Evolutionary conservation across 2,329 filamentous ascomycete species (phyloP), one percentile per base, ranked within the genome.

Genomic region (Albifimbria verrucaria): DNA sequence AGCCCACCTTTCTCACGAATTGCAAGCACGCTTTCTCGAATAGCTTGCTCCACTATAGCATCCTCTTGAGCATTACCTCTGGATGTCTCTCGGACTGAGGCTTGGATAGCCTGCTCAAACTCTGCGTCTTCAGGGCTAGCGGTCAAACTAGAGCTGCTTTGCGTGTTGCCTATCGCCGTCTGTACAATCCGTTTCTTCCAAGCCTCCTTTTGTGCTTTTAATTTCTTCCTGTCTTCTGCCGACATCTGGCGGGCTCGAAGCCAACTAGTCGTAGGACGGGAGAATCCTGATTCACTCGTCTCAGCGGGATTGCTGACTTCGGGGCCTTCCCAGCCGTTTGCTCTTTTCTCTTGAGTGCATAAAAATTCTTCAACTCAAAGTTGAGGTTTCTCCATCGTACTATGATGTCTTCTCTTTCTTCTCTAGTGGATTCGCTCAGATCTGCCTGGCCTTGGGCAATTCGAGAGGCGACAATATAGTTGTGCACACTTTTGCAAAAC

Each of bases 381-480:
- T 83, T 79, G 48, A 82, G 64, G 5, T 74, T 73, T n/a, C 83
- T 76, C 87, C 88, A 95, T 7, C 82, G 77, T 39, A 72, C 69
- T 36, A 92, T 66, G 20, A 93, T 83, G 52, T 87, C 83, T 2
- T 76, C 73, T 39, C 80, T 78, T 68, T 93, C 88, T 55, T 82
- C 79, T 0, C 67, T 65, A 0, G 77, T 80, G 1, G 84, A 74
- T 1, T 65, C 64, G 17, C 74, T 72, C 59, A 84, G 78, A 49
- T 92, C 88, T 43, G 86, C 82, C 55, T 84, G 83, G 1, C 91
- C 90, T 66, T 95, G 89, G 1, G 85, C 78, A 48, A 89, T 88
- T 45, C 90, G 80, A 2, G 90, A 88, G 1, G 89, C 83, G 45
- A 91, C 83, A 58, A 95, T 90, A 65, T 93, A 93, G 59, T 89